These are phyloP conservation scores for Lathyrus tuberosus DNA, from an alignment of 306 rosid species.

Conservation along the genomic window DNA sequence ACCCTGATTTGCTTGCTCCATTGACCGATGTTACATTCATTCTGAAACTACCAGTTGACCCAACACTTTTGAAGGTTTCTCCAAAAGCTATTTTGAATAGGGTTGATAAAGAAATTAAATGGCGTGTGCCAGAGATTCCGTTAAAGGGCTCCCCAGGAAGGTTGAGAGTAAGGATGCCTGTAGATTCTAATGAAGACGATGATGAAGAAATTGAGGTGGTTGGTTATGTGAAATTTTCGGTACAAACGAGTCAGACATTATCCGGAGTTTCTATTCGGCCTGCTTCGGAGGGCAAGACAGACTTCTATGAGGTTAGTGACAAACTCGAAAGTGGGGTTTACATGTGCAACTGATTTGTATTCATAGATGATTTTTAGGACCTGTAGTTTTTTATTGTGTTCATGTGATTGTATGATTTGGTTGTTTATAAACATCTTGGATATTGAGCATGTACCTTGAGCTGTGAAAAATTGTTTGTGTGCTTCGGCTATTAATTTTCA, in stretches of 20 bases:
- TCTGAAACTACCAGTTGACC: conserved; percentile 83
- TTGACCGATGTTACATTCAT: conserved; percentile 75
- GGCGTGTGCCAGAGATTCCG: conserved; percentile 83
- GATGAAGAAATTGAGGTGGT: conserved; percentile 81
- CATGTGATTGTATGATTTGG: conserved; percentile 49
- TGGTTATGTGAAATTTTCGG: conserved; percentile 74
- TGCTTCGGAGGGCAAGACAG: conserved; percentile 82
- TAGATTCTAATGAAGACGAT: conserved; percentile 67
- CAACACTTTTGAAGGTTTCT: conserved; percentile 81
- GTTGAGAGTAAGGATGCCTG: conserved; percentile 85
- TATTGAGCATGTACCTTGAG: conserved; percentile 55
- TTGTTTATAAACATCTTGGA: conserved; percentile 62
- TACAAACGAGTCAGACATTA: conserved; percentile 61
- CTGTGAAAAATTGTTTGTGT: conserved; percentile 42
- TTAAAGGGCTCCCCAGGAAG: conserved; percentile 75
- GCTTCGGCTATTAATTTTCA: conserved; percentile 39
- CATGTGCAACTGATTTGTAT: conserved; percentile 70
- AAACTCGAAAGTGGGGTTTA: conserved; percentile 79
- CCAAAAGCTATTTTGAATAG: conserved; percentile 93
- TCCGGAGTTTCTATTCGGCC: conserved; percentile 80
- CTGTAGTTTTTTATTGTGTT: conserved; percentile 39
- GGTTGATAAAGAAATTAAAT: conserved; percentile 77
- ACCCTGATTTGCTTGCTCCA: conserved; percentile 77
- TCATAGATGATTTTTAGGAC: conserved; percentile 40
- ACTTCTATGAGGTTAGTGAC: conserved; percentile 86